Evolutionary conservation across 306 rosid species (phyloP).

Genomic region (Vigna angularis): DNA sequence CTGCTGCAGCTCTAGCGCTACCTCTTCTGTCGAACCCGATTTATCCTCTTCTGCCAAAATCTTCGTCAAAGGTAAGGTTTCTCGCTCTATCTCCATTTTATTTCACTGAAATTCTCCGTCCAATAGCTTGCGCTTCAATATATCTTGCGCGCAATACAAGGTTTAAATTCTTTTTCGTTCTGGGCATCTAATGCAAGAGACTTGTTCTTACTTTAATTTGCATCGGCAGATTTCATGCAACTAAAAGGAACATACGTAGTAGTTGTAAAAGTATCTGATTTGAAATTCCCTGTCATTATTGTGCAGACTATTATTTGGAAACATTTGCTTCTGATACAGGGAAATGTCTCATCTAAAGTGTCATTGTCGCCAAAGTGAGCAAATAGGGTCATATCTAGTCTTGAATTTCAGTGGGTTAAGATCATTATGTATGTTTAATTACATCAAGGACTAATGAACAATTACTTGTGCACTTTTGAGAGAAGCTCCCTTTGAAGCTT

Average conservation of each 20-base stretch:
- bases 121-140: conserved; percentile 1
- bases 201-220: not conserved
- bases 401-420: not conserved
- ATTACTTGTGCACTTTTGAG: not conserved
- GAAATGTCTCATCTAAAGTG: not conserved
- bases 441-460: not conserved
- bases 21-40: conserved; percentile 19
- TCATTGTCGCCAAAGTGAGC: not conserved
- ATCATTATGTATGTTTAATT: not conserved
- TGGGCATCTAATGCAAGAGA: no score
- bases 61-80: conserved; percentile 54
- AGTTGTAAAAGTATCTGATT: not conserved
- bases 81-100: not conserved
- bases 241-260: not conserved
- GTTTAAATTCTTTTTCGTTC: no score
- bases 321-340: conserved; percentile 4
- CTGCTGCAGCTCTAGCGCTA: conserved; percentile 32
- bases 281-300: not conserved
- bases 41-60: conserved; percentile 38
- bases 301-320: not conserved
- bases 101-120: not conserved
- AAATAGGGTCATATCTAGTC: not conserved
- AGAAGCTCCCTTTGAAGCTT: not conserved
- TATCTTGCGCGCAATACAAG: not conserved
- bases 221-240: not conserved